A percentile compares a stretch with the other conserved stretches of the same genome.
phyloP scores from a whole-genome alignment of 176 grass and related monocot genomes.

The Cenchrus fungigraminus region DNA sequence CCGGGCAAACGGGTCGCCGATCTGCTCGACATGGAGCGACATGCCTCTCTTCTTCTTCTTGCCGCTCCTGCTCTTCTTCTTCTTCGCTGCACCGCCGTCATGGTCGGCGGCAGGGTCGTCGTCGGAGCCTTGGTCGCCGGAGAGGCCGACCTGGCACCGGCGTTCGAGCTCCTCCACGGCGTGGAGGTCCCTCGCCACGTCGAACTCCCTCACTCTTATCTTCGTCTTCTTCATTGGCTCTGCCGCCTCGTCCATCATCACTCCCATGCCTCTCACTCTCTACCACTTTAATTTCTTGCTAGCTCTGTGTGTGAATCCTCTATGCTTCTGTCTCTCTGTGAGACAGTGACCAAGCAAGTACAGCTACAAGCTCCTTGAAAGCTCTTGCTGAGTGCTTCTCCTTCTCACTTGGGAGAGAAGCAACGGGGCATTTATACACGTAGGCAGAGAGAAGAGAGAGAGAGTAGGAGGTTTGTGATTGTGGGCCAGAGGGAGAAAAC shows the following conservation, averaged over 20 bases:
- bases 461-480: background rate
- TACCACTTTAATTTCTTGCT: background rate
- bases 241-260: background rate
- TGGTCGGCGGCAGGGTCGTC: background rate
- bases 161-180: conserved; percentile 68
- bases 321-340: background rate
- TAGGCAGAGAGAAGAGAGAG: conserved; percentile 21
- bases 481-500: conserved; percentile 15
- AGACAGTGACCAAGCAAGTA: background rate
- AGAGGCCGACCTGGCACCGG: conserved; percentile 62
- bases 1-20: conserved; percentile 65
- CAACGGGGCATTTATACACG: conserved; percentile 50
- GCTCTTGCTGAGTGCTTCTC: conserved; percentile 31
- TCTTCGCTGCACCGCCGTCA: conserved; percentile 20
- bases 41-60: conserved; percentile 48
- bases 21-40: conserved; percentile 64
- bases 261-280: background rate
- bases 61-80: conserved; percentile 3
- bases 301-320: background rate
- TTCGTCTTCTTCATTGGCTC: conserved; percentile 30
- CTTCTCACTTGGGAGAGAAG: conserved; percentile 41
- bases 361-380: conserved; percentile 29
- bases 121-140: conserved; percentile 15
- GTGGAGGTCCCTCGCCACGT: conserved; percentile 57
- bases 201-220: conserved; percentile 66